Base-by-base conservation (phyloP, 73 alveolate genomes). In the Symbiodinium natans region DNA sequence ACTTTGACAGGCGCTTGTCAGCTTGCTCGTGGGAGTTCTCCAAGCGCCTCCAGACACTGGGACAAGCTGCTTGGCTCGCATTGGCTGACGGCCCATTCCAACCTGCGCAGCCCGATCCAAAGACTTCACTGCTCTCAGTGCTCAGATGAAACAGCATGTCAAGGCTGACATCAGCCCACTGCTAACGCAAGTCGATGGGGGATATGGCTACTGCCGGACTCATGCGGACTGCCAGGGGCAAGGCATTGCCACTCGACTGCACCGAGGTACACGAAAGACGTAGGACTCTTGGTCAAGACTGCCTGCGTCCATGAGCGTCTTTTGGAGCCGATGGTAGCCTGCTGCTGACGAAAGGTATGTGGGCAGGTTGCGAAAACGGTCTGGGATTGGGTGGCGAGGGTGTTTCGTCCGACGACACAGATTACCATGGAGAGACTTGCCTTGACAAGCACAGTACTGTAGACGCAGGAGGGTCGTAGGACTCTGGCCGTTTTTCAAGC, bases 101-200 rank as follows among this genome's bases (percentile, higher is more conserved):
- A 4, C 17, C 80, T 5, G 80, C 9, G 36, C 80, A 27, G 80
- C 80, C 80, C 29, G 80, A 23, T 63, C 80, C 38, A 52, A 15
- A 15, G 71, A 52, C 71, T 15, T 52, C 2, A 52, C 71, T 52
- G 71, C 71, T 52, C 71, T 52, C n/a, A 52, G 59, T 46, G 9
- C 59, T 46, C 59, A 46, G 59, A 46, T 59, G 36, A 59, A 48
- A 59, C 77, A 59, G 38, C 59, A 23, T 29, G 36, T 6, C 80
- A 25, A 86, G 93, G 84, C 27, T 27, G 94, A 86, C 94, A 86
- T 86, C 83, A 86, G 83, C 15, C 94, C 94, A 9, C 83, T 86
- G 39, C 40, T 86, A 31, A 86, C 83, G 40, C 83, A 54, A 54
- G 94, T 86, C 11, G 94, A 86, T 56, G 94, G 94, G 27, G 94